A percentile compares a stretch with the other conserved stretches of the same genome.
Conservation (phyloP, 805 yeast genomes). For the Candida anglica region DNA sequence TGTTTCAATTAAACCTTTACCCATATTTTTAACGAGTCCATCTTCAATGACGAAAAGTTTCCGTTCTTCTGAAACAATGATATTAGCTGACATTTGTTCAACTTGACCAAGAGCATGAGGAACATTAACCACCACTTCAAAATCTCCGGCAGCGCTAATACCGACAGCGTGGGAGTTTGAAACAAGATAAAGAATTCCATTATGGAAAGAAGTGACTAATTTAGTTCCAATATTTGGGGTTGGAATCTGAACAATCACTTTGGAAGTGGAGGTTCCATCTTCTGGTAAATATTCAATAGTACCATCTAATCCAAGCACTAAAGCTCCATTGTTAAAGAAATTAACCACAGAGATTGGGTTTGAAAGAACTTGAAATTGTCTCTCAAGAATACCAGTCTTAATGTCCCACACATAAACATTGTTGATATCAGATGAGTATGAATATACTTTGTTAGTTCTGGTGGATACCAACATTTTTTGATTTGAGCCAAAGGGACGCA, state of each 20-base stretch:
- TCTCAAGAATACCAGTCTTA: conserved; percentile 10
- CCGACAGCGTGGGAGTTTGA: too few relatives aligned
- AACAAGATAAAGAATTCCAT: conserved; percentile 3
- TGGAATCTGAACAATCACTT: neutral
- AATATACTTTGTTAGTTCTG: conserved; percentile 8
- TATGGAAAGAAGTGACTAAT: conserved; percentile 1
- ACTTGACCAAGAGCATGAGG: neutral
- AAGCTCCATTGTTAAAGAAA: conserved; percentile 10
- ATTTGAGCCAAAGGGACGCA: conserved; percentile 9
- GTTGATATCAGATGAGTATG: conserved; percentile 8
- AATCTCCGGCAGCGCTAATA: neutral
- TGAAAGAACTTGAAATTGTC: conserved; percentile 6
- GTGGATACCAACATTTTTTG: conserved; percentile 6
- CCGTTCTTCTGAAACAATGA: conserved; percentile 1
- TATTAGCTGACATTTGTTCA: conserved; percentile 1
- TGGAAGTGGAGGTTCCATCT: conserved; percentile 2
- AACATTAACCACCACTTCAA: neutral
- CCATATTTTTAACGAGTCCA: neutral
- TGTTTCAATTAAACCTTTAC: neutral
- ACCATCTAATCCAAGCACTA: conserved; percentile 11
- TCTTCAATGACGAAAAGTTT: neutral
- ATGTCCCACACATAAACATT: conserved; percentile 10
- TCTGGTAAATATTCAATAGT: conserved; percentile 6
- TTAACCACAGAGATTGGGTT: conserved; percentile 6
- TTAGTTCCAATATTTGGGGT: neutral